Base-by-base conservation (phyloP, 1,284 basidiomycete species). In the Rhodotorula sp. region DNA sequence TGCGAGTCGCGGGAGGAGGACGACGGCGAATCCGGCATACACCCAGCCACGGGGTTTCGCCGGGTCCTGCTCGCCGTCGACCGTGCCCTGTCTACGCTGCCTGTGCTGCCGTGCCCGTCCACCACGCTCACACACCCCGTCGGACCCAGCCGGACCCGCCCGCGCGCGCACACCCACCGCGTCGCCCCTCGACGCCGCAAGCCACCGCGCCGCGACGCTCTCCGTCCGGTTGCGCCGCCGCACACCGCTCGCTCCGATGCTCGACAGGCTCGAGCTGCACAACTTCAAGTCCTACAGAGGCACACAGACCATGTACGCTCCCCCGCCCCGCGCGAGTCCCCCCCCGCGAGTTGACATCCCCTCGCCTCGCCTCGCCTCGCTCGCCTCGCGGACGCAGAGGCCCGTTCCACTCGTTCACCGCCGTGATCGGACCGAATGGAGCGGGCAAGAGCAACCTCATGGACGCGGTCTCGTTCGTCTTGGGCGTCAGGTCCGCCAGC, bases 381-480 rank as follows among this genome's bases (percentile, higher is more conserved):
- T 67, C 22, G 89, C 92, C 80, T 85, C n/a, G n/a, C n/a, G n/a
- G n/a, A n/a, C n/a, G 86, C 52, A 92, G 95, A 59, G 93, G 93
- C 0, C 94, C 94, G 7, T 95, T 96, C 83, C 87, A 86, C 79
- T 87, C 89, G 76, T 99, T 99, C 81, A 95, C 93, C 0, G 94
- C 92, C 24, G 87, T 98, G 75, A 98, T 97, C 76, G 96, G 96
- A 31, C 95, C 96, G 55, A 99, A 99, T 88, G 96, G 96, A 67
- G 94, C 94, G 6, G 96, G 96, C 73, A 99, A 99, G 80, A 95
- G 92, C 47, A 99, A 99, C 80, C 87, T 99, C 72, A 99, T 99
- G 96, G 96, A 99, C 80, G 96, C 96, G 65, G 97, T 99, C 76
- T 99, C 96, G 4, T 99, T 99, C 79, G 96, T 99, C 9, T 87